phyloP scores from a whole-genome alignment of 306 rosid genomes.

The Casuarina cunninghamiana region DNA sequence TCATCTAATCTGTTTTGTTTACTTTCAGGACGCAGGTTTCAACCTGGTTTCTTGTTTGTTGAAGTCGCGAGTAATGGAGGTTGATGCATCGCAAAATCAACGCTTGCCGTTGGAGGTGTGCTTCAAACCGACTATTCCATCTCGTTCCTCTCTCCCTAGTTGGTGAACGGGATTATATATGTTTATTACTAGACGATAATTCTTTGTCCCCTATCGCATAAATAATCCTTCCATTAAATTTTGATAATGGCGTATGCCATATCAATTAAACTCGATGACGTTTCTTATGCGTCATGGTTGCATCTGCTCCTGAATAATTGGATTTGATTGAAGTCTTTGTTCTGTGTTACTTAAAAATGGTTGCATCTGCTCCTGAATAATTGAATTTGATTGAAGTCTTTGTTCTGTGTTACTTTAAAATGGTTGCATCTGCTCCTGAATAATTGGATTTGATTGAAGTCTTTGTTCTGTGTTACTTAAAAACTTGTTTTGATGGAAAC shows the following conservation, averaged over 20 bases:
- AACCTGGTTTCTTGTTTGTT: background rate
- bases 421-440: conserved; percentile 9
- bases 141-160: background rate
- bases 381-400: background rate
- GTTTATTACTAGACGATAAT: background rate
- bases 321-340: background rate
- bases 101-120: background rate
- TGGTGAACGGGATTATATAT: background rate
- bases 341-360: background rate
- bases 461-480: background rate
- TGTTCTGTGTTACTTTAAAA: too few relatives aligned
- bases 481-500: background rate
- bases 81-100: conserved; percentile 28
- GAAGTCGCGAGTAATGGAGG: conserved; percentile 29
- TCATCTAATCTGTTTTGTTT: background rate
- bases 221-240: conserved; percentile 16
- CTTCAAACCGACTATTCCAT: background rate
- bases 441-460: background rate
- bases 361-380: background rate
- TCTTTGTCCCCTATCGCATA: background rate
- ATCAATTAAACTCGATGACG: background rate
- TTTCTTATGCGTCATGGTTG: conserved; percentile 17
- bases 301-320: background rate
- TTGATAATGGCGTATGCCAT: conserved; percentile 10
- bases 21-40: conserved; percentile 19